Base-by-base conservation (phyloP, 2,329 filamentous ascomycete genomes). In the Venturia oleaginea region DNA sequence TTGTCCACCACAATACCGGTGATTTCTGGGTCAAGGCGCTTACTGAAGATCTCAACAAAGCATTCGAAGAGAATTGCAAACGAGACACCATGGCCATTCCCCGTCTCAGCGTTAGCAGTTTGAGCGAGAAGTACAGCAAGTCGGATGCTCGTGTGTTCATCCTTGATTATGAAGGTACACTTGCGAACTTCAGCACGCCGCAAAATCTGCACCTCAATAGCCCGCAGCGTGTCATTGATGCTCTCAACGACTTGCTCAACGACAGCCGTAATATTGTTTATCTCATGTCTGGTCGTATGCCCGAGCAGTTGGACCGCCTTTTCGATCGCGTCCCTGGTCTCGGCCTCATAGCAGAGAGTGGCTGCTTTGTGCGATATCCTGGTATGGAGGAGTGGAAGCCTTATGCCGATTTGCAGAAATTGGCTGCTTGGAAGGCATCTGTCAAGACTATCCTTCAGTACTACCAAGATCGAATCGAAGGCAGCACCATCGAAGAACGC, bases 261-360 rank as follows among this genome's bases (percentile, higher is more conserved):
- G 92, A 96, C 70, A 84, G 87, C 27, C 85, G 84, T 67, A 97
- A 97, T 71, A 86, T 86, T 1, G 89, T 97, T 32, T 97, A 96
- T 70, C 87, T 97, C 68, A 97, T 96, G 91, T 96, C 91, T 64
- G 88, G 90, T 10, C 87, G 91, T 40, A 89, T 87, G 69, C 90
- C 92, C 0, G 90, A 95, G 70, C 92, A 97, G 71, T 86, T 97
- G 40, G 91, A 96, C 69, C 85, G 88, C 4, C 81, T 95, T 1
- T 97, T 97, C 81, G 87, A 87, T 62, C 85, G 89, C 30, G 88
- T 97, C 1, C 89, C 90, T 5, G 88, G 89, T 66, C 79, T 97
- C 3, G 94, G 94, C 2, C 81, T 97, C 4, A 95, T 97, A 68
- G 93, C 93, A 0, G 93, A 97, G 77, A 97, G 96, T 68, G 93